A percentile compares a stretch with the other conserved stretches of the same genome.
phyloP scores from a whole-genome alignment of 2,329 filamentous ascomycete species.

The Lizonia empirigonia region DNA sequence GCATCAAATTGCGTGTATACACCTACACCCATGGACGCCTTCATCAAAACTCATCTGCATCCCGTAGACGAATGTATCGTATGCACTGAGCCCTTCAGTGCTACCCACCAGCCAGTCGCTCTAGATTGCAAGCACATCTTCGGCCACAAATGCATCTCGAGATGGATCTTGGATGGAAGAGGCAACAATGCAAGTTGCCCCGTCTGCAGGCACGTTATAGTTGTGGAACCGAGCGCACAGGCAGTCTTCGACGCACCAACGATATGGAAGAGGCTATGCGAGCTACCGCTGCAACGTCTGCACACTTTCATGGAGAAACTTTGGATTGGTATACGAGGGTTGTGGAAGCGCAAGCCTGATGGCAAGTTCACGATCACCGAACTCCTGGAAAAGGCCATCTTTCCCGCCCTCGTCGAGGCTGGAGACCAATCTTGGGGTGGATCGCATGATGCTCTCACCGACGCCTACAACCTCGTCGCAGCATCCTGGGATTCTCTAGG shows the following conservation, averaged over 20 bases:
- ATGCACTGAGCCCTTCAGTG: slow-evolving; percentile 36
- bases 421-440: background rate
- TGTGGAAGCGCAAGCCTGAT: slow-evolving; percentile 26
- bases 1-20: background rate
- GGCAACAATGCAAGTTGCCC: slow-evolving; percentile 37
- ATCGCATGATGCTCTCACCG: slow-evolving; percentile 20
- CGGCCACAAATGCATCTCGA: slow-evolving; percentile 37
- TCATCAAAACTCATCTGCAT: slow-evolving; percentile 32
- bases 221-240: slow-evolving; percentile 17
- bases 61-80: slow-evolving; percentile 36
- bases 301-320: slow-evolving; percentile 26
- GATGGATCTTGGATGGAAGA: slow-evolving; percentile 33
- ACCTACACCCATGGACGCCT: slow-evolving; percentile 30
- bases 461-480: slow-evolving; percentile 32
- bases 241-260: slow-evolving; percentile 26
- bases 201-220: slow-evolving; percentile 31
- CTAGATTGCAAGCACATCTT: slow-evolving; percentile 43
- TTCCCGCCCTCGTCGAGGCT: slow-evolving; percentile 29
- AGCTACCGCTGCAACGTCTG: slow-evolving; percentile 26
- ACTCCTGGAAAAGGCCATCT: slow-evolving; percentile 26
- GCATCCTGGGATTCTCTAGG: slow-evolving; percentile 37
- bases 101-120: slow-evolving; percentile 34
- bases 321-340: slow-evolving; percentile 26
- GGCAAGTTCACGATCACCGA: slow-evolving; percentile 28
- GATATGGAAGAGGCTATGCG: slow-evolving; percentile 36